phyloP scores from a whole-genome alignment of 768 basidiomycete genomes.

The Ramaria rubella region DNA sequence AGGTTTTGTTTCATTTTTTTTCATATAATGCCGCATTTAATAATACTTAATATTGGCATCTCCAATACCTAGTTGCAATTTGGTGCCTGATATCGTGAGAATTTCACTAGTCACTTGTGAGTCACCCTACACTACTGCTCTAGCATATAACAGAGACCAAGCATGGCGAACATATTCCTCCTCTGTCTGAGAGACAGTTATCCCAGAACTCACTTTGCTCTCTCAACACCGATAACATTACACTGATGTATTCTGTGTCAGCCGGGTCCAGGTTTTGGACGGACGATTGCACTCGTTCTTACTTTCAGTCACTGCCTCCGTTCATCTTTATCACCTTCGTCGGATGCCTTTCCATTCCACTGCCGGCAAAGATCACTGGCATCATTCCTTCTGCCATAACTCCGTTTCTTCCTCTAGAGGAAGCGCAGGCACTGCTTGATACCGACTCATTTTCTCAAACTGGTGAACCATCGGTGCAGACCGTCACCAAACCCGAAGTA shows the following conservation, averaged over 20 bases:
- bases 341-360: constrained; percentile 1
- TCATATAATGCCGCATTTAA: too few species aligned
- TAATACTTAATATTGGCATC: too few species aligned
- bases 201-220: too few species aligned
- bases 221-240: too few species aligned
- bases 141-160: too few species aligned
- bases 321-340: constrained; percentile 1
- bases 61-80: too few species aligned
- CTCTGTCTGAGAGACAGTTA: too few species aligned
- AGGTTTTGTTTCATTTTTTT: too few species aligned
- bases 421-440: constrained; percentile 15
- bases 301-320: constrained; percentile 4
- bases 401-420: constrained; percentile 14
- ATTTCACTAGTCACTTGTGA: too few species aligned
- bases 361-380: not conserved
- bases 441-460: not conserved
- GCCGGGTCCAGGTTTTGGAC: not conserved
- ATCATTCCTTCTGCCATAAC: not conserved
- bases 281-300: constrained; percentile 9
- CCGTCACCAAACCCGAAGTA: constrained; percentile 12
- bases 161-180: too few species aligned
- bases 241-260: not conserved
- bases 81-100: too few species aligned
- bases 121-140: too few species aligned
- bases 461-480: not conserved